These are phyloP conservation scores for Suillus americanus DNA, from an alignment of 768 basidiomycete species.

Conservation along the genomic window DNA sequence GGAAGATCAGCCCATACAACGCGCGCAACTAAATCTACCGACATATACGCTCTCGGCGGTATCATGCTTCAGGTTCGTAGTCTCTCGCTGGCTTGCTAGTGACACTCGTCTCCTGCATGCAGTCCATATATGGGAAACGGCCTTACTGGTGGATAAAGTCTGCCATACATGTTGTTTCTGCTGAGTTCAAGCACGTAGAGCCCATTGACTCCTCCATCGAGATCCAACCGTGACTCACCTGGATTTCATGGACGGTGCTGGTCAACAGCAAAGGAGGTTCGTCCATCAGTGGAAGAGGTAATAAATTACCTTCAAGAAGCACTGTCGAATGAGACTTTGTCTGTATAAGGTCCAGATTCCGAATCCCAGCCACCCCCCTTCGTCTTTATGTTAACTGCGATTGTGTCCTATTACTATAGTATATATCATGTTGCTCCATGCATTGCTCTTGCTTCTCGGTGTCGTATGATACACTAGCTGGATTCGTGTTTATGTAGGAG, in stretches of 20 bases:
- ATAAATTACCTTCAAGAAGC: background rate
- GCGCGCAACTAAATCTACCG: constrained; percentile 13
- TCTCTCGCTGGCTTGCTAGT: background rate
- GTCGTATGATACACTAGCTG: background rate
- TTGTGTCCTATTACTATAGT: background rate
- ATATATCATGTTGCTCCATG: background rate
- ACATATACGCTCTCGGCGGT: constrained; percentile 21
- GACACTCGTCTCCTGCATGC: background rate
- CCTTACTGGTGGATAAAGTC: constrained; percentile 24
- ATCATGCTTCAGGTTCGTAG: constrained; percentile 20
- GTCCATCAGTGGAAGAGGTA: background rate
- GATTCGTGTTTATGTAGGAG: background rate
- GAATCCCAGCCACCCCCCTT: background rate
- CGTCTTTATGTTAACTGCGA: background rate
- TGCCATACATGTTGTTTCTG: constrained; percentile 22
- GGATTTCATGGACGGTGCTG: constrained; percentile 25
- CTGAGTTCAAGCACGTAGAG: constrained; percentile 14
- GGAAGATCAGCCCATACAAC: constrained; percentile 1
- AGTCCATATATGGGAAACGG: constrained; percentile 28
- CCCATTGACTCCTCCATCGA: constrained; percentile 12
- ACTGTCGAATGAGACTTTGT: background rate
- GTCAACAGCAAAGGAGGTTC: constrained; percentile 20
- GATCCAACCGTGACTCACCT: constrained; percentile 10
- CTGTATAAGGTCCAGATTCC: background rate
- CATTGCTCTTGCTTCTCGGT: background rate